Base-by-base conservation (phyloP, 2,329 filamentous ascomycete species). In the Zymoseptoria tritici region DNA sequence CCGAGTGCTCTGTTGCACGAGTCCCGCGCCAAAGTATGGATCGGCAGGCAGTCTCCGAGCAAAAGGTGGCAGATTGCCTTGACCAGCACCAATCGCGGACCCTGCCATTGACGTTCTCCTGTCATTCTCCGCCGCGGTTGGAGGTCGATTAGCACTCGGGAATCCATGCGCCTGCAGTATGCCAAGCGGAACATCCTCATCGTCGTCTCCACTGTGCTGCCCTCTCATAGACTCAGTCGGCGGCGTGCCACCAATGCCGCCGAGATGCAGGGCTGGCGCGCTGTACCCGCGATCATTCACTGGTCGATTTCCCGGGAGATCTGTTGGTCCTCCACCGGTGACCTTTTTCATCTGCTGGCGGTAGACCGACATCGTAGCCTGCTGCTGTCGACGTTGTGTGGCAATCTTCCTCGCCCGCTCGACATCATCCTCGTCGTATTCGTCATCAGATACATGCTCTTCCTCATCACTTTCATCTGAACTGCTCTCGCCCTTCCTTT, bases 281-380 rank as follows among this genome's bases (percentile, higher is more conserved):
- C 63, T 70, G n/a, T 74, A 76, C 4, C 83, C 84, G 36, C 81
- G 77, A 19, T 81, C 79, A 62, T 86, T 73, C 55, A 78, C 77
- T 13, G 83, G 80, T n/a, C 85, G 83, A 8, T 64, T 62, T 26
- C 66, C 67, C 2, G 80, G 73, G 11, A 75, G 66, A 50, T 77
- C 75, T 9, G 80, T 74, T 4, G 80, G 73, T 21, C 85, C 77
- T 67, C 93, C 90, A 54, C 91, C 91, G 0, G 91, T 95, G 29
- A 94, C 88, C 76, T 96, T 96, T 89, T 93, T 96, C 91, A 96
- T 96, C 75, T 94, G 89, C 73, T 96, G 91, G 60, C 91, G 85
- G 73, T 96, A 96, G 1, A 96, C 87, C 1, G 90, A 83, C 79
- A 96, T 87, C 72, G 94, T 90, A 11, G 91, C 91, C 74, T 96